A percentile compares a stretch with the other conserved stretches of the same genome.
Evolutionary conservation across 495 filamentous ascomycete species (phyloP).

Genomic region (Pseudomonodictys pantanalensis): DNA sequence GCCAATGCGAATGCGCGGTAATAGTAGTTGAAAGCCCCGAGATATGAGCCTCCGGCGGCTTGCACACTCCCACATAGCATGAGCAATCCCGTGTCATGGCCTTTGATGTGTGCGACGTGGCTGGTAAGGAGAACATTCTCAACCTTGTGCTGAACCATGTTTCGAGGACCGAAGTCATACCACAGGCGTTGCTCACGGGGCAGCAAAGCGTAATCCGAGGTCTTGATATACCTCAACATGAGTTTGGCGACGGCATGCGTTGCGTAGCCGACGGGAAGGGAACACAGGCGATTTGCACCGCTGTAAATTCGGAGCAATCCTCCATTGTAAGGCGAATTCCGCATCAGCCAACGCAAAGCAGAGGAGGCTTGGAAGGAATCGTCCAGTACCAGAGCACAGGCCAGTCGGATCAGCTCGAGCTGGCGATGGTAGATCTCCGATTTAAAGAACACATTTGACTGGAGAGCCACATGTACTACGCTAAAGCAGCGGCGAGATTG

Average conservation of each 20-base stretch:
- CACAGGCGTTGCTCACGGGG: constrained; percentile 34
- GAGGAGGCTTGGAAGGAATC: constrained; percentile 72
- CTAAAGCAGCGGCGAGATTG: constrained; percentile 68
- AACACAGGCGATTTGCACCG: constrained; percentile 63
- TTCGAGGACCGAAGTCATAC: constrained; percentile 33
- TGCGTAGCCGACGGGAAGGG: constrained; percentile 47
- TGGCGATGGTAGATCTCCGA: constrained; percentile 54
- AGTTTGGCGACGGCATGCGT: constrained; percentile 74
- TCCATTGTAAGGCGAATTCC: constrained; percentile 75
- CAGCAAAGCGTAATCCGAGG: constrained; percentile 66
- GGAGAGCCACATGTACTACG: constrained; percentile 66
- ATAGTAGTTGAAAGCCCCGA: constrained; percentile 85
- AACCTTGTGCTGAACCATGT: constrained; percentile 1
- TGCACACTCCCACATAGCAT: constrained; percentile 87
- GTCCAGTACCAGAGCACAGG: constrained; percentile 74
- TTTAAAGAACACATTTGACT: constrained; percentile 76
- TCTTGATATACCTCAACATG: constrained; percentile 84
- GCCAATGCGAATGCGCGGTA: constrained; percentile 79
- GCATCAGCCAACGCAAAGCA: constrained; percentile 79
- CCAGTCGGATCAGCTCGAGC: constrained; percentile 79
- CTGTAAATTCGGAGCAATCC: constrained; percentile 81
- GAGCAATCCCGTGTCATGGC: constrained; percentile 66
- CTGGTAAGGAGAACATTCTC: constrained; percentile 6
- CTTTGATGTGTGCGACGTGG: constrained; percentile 7
- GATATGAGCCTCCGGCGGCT: constrained; percentile 72